phyloP scores from a whole-genome alignment of 768 basidiomycete genomes.

The Macrolepiota albuminosa region DNA sequence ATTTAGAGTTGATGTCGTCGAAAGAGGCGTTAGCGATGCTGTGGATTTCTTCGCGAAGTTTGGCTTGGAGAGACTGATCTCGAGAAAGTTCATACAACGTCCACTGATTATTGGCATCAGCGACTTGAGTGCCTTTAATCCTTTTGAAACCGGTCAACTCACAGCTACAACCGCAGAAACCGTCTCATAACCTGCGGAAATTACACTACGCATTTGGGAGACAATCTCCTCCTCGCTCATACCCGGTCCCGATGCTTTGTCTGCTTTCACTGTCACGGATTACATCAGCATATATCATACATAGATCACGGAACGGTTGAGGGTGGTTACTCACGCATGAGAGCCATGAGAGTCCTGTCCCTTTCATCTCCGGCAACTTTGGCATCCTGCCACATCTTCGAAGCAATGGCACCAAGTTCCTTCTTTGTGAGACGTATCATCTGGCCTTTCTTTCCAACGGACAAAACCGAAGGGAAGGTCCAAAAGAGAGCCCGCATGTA shows the following conservation, averaged over 20 bases:
- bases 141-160: constrained; percentile 5
- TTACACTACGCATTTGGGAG: constrained; percentile 58
- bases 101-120: constrained; percentile 40
- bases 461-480: constrained; percentile 51
- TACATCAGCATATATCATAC: neutral
- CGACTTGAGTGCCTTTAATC: neutral
- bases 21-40: constrained; percentile 43
- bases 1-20: constrained; percentile 43
- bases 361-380: constrained; percentile 39
- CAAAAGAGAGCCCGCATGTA: constrained; percentile 63
- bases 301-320: neutral
- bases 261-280: constrained; percentile 33
- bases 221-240: constrained; percentile 48
- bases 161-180: constrained; percentile 43
- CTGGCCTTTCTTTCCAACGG: constrained; percentile 52
- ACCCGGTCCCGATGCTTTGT: constrained; percentile 31
- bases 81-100: constrained; percentile 56
- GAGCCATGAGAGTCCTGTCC: constrained; percentile 46
- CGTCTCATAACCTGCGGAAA: constrained; percentile 57
- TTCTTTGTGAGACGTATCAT: constrained; percentile 51
- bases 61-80: constrained; percentile 45
- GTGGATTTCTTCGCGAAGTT: constrained; percentile 52
- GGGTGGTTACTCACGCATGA: constrained; percentile 40
- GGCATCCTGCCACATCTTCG: constrained; percentile 51
- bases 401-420: constrained; percentile 50